These are phyloP conservation scores for Lichtheimia corymbifera DNA, from an alignment of 371 early-diverging fungal species.

Conservation along the genomic window DNA sequence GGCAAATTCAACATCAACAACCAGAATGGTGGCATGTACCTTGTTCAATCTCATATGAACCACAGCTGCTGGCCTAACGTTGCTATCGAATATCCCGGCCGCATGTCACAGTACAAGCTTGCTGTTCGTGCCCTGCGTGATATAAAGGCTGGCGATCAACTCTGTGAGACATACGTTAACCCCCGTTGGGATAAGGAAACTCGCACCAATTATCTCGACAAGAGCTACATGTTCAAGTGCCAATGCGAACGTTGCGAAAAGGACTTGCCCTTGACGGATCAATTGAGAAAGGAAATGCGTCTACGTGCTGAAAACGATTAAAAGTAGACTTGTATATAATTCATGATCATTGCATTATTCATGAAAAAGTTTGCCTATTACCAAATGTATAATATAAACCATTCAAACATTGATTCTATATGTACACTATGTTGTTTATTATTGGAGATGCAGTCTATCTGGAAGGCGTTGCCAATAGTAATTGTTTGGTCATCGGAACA, in stretches of 20 bases:
- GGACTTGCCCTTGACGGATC: conserved; percentile 51
- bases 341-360: background rate
- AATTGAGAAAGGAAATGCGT: conserved; percentile 44
- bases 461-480: too few relatives aligned
- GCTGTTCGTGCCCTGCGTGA: conserved; percentile 56
- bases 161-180: conserved; percentile 64
- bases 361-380: conserved; percentile 23
- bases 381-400: conserved; percentile 91
- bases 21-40: conserved; percentile 68
- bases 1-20: conserved; percentile 73
- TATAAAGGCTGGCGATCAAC: conserved; percentile 59
- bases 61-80: conserved; percentile 61
- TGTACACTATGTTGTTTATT: background rate
- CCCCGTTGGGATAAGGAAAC: conserved; percentile 69
- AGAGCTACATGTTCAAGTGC: conserved; percentile 62
- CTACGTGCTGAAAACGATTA: conserved; percentile 35
- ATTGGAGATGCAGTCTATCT: background rate
- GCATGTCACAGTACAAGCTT: conserved; percentile 55
- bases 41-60: conserved; percentile 64
- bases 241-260: conserved; percentile 61
- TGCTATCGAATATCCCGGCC: conserved; percentile 53
- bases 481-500: conserved; percentile 53
- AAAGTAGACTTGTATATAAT: background rate
- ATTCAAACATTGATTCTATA: conserved; percentile 70
- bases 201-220: conserved; percentile 55